Base-by-base conservation (phyloP, 1,139 yeast genomes). In the Scheffersomyces segobiensis region DNA sequence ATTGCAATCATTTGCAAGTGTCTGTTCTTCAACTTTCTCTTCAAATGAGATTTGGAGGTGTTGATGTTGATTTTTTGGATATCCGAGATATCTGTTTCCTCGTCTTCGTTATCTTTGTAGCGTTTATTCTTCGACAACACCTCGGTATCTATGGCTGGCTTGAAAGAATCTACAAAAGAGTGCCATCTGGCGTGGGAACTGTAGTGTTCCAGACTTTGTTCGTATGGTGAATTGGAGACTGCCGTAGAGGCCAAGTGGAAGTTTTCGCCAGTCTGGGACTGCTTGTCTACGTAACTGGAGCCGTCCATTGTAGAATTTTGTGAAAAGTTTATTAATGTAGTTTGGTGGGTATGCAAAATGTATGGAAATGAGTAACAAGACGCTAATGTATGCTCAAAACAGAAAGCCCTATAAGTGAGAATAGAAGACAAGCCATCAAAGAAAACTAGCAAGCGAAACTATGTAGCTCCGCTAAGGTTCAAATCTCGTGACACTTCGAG, bases 131-230 rank as follows among this genome's bases (percentile, higher is more conserved):
- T 60, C 55, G 56, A 61, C 62, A 62, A 64, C 59, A 63, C 53
- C 53, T 66, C 71, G 4, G 60, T 55, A 22, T 66, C 69, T n/a
- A 62, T 61, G n/a, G 71, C 71, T 39, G 77, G 69, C 60, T 73
- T 78, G 67, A 79, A 79, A 4, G 82, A 77, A 60, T 79, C 80
- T 57, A 74, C 71, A 62, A 79, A 79, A 18, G 67, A 62, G 58
- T 71, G 76, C 82, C 82, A 78, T 69, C 69, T 74, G 26, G 70
- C 67, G 5, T 48, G 50, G 19, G n/a, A 5, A 32, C 5, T 32
- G 17, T 3, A 7, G 2, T 32, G 42, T 10, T 32, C 42, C 42
- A 2, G 42, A 32, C 42, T 12, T 32, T 32, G 58, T 6, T 50
- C 56, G 7, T 52, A 18, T 48, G 52, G 52, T 50, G 52, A 20